A percentile compares a stretch with the other conserved stretches of the same genome.
These are phyloP conservation scores for Balakata baccata DNA, from an alignment of 345 rosid genomes.

Conservation along the genomic window DNA sequence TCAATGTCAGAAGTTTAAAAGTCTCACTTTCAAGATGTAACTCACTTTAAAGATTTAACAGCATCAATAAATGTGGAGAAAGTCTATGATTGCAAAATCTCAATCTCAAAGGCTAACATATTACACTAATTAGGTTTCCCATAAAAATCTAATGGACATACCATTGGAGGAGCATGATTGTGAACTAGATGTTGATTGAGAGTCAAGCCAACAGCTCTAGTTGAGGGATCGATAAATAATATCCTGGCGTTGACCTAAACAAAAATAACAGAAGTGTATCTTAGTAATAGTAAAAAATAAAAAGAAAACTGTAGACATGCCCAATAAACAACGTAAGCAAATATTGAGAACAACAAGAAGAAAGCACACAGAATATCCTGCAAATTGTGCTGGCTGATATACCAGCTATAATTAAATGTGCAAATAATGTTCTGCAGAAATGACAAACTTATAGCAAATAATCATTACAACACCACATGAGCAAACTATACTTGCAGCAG, in stretches of 20 bases:
- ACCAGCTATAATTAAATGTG: neutral
- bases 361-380: neutral
- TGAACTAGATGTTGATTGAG: slow-evolving; percentile 77
- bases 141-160: slow-evolving; percentile 34
- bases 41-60: neutral
- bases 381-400: neutral
- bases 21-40: neutral
- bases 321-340: neutral
- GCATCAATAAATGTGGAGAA: neutral
- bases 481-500: neutral
- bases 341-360: neutral
- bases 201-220: slow-evolving; percentile 95
- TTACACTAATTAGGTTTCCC: neutral
- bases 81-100: slow-evolving; percentile 11
- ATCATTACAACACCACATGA: neutral
- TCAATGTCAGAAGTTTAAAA: neutral
- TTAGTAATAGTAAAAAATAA: neutral
- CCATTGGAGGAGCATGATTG: slow-evolving; percentile 71
- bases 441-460: neutral
- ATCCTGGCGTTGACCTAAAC: slow-evolving; percentile 85
- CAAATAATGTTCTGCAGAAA: neutral
- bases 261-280: slow-evolving; percentile 13
- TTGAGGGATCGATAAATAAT: slow-evolving; percentile 82
- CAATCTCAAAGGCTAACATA: slow-evolving; percentile 6
- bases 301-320: neutral